Conservation (phyloP, 2,329 filamentous ascomycete species). For the Aspergillus sp. region DNA sequence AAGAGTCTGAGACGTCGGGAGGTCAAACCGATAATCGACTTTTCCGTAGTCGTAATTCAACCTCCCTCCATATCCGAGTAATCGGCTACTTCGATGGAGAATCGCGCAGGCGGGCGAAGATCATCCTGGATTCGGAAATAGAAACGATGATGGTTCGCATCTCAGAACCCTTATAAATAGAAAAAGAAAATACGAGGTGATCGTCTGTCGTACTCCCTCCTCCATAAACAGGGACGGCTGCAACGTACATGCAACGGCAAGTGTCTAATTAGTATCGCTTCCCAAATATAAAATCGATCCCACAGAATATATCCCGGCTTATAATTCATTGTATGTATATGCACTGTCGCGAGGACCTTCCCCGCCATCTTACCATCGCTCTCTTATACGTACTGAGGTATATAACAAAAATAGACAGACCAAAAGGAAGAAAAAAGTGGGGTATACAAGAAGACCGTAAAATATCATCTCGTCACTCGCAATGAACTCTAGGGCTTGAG, state of each 20-base stretch:
- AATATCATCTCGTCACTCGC: neutral
- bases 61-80: neutral
- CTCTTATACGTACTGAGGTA: slow-evolving; percentile 1
- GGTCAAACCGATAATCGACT: too few relatives aligned
- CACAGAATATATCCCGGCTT: slow-evolving; percentile 5
- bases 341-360: neutral
- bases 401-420: neutral
- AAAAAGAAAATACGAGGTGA: neutral
- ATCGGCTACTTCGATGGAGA: neutral
- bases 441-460: slow-evolving; percentile 17
- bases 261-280: neutral
- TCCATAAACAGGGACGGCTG: neutral
- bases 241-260: neutral
- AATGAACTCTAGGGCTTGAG: neutral
- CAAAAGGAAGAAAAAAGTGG: slow-evolving; percentile 3
- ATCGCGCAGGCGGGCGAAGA: neutral
- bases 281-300: neutral
- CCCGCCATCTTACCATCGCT: neutral
- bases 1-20: neutral
- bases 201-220: neutral
- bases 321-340: slow-evolving; percentile 17
- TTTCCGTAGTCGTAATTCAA: neutral
- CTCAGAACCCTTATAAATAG: neutral
- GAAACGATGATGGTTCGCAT: neutral
- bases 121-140: neutral